These are phyloP conservation scores for Rhododendron ferrugineum DNA, from an alignment of 148 eudicot species.

Conservation along the genomic window DNA sequence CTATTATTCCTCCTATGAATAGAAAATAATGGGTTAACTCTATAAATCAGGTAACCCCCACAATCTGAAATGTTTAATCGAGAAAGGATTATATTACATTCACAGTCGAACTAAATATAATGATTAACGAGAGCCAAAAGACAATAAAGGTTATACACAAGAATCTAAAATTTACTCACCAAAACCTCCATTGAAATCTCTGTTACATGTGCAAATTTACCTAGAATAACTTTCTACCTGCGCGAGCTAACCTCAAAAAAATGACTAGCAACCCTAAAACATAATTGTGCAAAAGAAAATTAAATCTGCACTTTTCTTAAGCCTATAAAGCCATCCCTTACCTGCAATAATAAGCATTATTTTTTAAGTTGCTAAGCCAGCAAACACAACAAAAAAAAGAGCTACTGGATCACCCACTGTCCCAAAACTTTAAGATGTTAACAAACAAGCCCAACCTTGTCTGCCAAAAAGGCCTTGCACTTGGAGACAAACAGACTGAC, in stretches of 20 bases:
- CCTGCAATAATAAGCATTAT: background rate
- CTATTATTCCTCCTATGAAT: constrained; percentile 86
- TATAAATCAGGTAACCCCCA: background rate
- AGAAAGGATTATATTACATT: background rate
- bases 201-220: background rate
- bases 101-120: background rate
- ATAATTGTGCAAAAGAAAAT: background rate
- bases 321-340: background rate
- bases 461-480: background rate
- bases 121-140: background rate
- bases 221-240: background rate
- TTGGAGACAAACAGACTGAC: background rate
- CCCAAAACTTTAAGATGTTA: background rate
- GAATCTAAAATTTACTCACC: background rate
- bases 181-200: background rate
- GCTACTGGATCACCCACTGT: background rate
- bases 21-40: constrained; percentile 11
- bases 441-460: background rate
- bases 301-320: background rate
- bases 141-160: background rate
- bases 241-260: background rate
- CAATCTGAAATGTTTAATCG: background rate
- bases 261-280: background rate
- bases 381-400: background rate
- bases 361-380: background rate